phyloP scores from a whole-genome alignment of 2,329 filamentous ascomycete species.

The Paecilomyces sp. region DNA sequence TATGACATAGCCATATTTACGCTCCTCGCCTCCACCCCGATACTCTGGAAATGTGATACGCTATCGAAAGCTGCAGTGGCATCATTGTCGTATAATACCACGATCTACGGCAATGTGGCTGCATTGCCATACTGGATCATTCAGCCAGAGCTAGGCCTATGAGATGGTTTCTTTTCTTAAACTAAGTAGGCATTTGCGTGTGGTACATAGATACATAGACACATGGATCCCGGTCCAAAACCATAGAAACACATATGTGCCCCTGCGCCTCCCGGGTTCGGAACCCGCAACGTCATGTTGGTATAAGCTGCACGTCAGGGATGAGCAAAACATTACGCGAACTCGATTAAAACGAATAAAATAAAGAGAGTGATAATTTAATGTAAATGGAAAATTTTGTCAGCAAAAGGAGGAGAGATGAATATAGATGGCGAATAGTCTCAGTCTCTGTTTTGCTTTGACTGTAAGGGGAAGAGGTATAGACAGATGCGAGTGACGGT shows the following conservation, averaged over 20 bases:
- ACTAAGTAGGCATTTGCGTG: too few relatives aligned
- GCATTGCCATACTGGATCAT: too few relatives aligned
- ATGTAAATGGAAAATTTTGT: background rate
- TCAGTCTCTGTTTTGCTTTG: background rate
- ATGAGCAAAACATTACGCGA: background rate
- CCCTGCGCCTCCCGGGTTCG: background rate
- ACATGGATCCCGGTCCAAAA: background rate
- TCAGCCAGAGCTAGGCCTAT: too few relatives aligned
- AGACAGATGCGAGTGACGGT: background rate
- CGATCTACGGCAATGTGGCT: too few relatives aligned
- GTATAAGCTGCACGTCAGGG: background rate
- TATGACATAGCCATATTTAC: background rate
- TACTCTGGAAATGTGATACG: background rate
- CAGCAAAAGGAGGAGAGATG: background rate
- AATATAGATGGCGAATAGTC: background rate
- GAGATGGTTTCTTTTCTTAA: too few relatives aligned
- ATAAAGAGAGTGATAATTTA: too few relatives aligned
- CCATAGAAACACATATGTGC: too few relatives aligned
- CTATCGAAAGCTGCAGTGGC: background rate
- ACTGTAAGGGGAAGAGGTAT: background rate
- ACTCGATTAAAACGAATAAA: slow-evolving; percentile 1
- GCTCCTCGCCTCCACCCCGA: background rate
- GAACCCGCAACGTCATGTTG: background rate
- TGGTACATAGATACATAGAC: background rate
- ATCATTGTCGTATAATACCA: too few relatives aligned